Evolutionary conservation across 148 eudicot species (phyloP), one percentile per base, ranked within the genome.

Genomic region (Beta vulgaris): DNA sequence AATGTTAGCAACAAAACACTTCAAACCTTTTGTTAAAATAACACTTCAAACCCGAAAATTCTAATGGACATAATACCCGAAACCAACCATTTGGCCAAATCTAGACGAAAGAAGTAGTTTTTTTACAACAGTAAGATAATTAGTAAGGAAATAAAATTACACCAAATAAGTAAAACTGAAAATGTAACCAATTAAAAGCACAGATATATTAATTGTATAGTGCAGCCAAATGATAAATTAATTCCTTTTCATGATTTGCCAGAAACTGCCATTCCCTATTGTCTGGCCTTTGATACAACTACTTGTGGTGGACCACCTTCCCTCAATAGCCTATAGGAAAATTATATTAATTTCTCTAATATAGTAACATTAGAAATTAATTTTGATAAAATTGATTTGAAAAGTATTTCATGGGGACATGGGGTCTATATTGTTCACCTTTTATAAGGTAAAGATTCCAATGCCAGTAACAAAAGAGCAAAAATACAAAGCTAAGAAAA

Each of bases 371-470:
- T n/a, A n/a, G n/a, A n/a, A 40, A 51, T 54, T 54, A 28, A 31
- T 43, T 69, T 64, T 74, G 18, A 35, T 32, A 64, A 23, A 60
- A 28, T 76, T 39, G 35, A 11, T 76, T 49, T 46, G 57, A 44
- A 53, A 66, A 51, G 55, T 73, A 53, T 51, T 26, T 78, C 3
- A 64, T 25, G 48, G 49, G 23, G 49, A 71, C 48, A 77, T 71
- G 80, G 80, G 80, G 60, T 64, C 75, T 62, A 63, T 62, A 60
- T 77, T 76, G 73, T 76, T 76, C 68, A 8, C 73, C 79, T 59
- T 76, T 57, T 69, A 68, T 57, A 21, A 42, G 79, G 79, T 42
- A 76, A 76, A 76, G 74, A 76, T 76, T 69, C 79, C 73, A 58
- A 29, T 57, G 35, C 39, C 44, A 69, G n/a, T 32, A 36, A 66